Evolutionary conservation across 768 basidiomycete genomes (phyloP).

Genomic region (Boletus tomentosulus): DNA sequence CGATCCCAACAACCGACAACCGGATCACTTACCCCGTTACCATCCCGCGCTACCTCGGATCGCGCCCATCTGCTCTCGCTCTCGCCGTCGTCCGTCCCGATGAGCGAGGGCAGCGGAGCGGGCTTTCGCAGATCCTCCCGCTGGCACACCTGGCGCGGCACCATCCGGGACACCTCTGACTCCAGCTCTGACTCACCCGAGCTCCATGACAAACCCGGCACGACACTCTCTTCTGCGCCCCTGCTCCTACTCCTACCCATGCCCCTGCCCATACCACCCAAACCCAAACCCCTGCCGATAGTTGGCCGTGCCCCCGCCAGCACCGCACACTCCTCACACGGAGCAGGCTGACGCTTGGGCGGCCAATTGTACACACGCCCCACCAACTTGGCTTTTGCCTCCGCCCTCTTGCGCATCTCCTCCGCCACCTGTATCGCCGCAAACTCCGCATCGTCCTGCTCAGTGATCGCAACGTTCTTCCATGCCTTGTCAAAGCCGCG

Average conservation of each 20-base stretch:
- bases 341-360: conserved; percentile 4
- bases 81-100: neutral
- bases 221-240: neutral
- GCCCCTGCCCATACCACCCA: neutral
- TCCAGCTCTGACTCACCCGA: conserved; percentile 12
- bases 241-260: neutral
- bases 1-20: neutral
- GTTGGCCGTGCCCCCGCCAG: neutral
- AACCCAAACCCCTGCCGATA: neutral
- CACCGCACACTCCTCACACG: conserved; percentile 7
- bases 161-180: conserved; percentile 2
- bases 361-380: conserved; percentile 24
- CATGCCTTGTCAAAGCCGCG: conserved; percentile 17
- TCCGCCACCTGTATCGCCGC: neutral
- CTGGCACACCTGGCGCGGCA: neutral
- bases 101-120: neutral
- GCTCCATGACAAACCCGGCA: conserved; percentile 9
- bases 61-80: neutral
- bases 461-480: conserved; percentile 29
- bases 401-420: neutral
- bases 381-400: neutral
- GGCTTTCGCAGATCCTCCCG: conserved; percentile 1
- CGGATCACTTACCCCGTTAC: conserved; percentile 4
- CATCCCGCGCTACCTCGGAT: neutral
- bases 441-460: conserved; percentile 24